A percentile compares a stretch with the other conserved stretches of the same genome.
phyloP scores from a whole-genome alignment of 768 basidiomycete genomes.

The Fomitopsis serialis region DNA sequence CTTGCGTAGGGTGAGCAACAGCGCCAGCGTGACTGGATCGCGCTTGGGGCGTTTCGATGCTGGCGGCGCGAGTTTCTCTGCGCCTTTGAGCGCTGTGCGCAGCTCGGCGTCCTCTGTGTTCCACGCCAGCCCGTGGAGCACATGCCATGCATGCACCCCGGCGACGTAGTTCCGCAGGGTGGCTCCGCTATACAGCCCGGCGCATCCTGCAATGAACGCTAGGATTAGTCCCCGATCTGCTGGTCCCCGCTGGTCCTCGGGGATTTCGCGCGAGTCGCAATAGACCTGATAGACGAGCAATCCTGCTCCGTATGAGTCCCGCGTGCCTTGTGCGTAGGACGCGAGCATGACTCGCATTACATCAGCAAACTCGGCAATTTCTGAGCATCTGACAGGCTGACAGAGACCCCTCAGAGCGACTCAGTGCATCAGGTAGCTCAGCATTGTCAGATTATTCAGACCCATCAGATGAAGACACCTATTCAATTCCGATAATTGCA shows the following conservation, averaged over 20 bases:
- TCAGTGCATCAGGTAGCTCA: no score
- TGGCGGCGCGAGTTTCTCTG: slow-evolving; percentile 24
- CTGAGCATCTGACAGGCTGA: no score
- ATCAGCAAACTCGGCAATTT: no score
- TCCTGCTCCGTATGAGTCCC: slow-evolving; percentile 31
- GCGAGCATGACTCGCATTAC: not conserved
- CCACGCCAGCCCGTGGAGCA: slow-evolving; percentile 34
- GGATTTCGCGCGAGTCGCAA: slow-evolving; percentile 21
- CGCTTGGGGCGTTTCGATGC: slow-evolving; percentile 25
- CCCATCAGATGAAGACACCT: no score
- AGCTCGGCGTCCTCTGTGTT: slow-evolving; percentile 19
- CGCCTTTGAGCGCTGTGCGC: slow-evolving; percentile 25
- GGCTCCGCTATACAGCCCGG: slow-evolving; percentile 21
- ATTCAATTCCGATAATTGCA: no score
- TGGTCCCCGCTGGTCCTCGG: slow-evolving; percentile 29
- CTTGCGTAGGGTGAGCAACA: not conserved
- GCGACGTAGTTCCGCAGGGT: slow-evolving; percentile 28
- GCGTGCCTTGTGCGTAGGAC: slow-evolving; percentile 14
- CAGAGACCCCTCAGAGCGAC: no score
- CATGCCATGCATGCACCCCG: slow-evolving; percentile 41
- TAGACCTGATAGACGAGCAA: slow-evolving; percentile 22
- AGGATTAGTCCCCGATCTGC: slow-evolving; percentile 17
- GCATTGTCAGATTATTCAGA: no score
- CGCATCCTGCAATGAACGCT: slow-evolving; percentile 10
- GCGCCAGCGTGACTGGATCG: slow-evolving; percentile 24